These are phyloP conservation scores for Ceratocystiopsis brevicomis DNA, from an alignment of 2,329 filamentous ascomycete species.

Conservation along the genomic window DNA sequence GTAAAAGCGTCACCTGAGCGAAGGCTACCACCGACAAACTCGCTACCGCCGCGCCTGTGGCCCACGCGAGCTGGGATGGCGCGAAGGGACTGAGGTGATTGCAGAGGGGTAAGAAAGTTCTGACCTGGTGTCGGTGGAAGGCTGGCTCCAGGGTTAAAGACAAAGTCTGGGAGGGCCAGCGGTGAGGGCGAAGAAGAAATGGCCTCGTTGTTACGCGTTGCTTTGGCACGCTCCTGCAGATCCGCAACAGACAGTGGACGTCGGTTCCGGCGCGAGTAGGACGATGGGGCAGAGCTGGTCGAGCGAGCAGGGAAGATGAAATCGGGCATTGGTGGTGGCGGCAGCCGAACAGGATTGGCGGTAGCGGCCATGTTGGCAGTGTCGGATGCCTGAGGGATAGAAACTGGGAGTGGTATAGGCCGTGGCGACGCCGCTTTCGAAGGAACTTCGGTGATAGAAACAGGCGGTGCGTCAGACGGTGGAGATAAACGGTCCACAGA, in stretches of 20 bases:
- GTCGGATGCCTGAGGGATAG: constrained; percentile 14
- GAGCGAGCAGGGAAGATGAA: constrained; percentile 42
- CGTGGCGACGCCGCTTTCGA: constrained; percentile 8
- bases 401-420: constrained; percentile 12
- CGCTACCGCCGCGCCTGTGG: constrained; percentile 65
- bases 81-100: constrained; percentile 32
- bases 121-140: constrained; percentile 16
- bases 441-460: neutral
- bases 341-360: neutral
- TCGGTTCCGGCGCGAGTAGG: constrained; percentile 28
- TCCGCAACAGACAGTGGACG: constrained; percentile 36
- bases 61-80: constrained; percentile 42
- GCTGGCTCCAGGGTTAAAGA: constrained; percentile 26
- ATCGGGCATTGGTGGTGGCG: constrained; percentile 40
- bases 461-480: neutral
- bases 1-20: constrained; percentile 38
- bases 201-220: too few species aligned
- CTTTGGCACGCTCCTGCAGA: constrained; percentile 13
- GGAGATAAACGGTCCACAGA: neutral
- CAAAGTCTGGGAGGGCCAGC: constrained; percentile 32
- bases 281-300: constrained; percentile 26
- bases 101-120: constrained; percentile 32
- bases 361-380: too few species aligned
- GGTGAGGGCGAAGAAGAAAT: constrained; percentile 8
- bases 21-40: constrained; percentile 63